Base-by-base conservation (phyloP, 495 filamentous ascomycete species). In the Aspergillus diversus region DNA sequence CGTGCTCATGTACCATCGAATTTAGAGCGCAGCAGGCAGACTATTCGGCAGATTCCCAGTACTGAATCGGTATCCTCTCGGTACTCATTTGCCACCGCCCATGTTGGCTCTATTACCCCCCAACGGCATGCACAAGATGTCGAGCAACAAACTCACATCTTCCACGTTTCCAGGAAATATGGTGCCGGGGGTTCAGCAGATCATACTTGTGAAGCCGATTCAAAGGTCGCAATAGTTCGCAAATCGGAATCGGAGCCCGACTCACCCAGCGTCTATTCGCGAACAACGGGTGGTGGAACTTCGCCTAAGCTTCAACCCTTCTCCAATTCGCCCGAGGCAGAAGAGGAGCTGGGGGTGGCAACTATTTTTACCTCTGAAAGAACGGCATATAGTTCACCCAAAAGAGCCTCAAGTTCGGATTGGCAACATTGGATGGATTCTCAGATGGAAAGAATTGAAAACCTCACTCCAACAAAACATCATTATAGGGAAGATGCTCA, bases 401-500 rank as follows among this genome's bases (percentile, higher is more conserved):
- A 60, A 60, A 69, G 66, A 53, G 5, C 16, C 55, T 0, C 62
- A 52, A 55, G 66, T 47, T 60, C 66, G 4, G 80, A 83, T 33
- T 83, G 77, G 73, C 77, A 82, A 59, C 71, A 80, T 55, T 83
- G 81, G 81, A 75, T 84, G 73, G 75, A 73, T 31, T 78, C 78
- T 5, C 62, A 80, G 57, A 75, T 81, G 33, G 75, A 72, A 21
- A 72, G 69, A 35, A 72, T 81, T 37, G 78, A 80, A 43, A 61
- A 68, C 16, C 33, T 65, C 16, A 69, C 64, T 17, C 69, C 72
- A 27, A 59, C 54, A 12, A 80, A 55, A 69, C 77, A 83, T 0
- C 89, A 91, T 69, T 66, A 87, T 55, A 77, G 87, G 13, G 89
- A 91, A 72, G 60, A 75, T 35, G 82, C 88, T 1, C 86, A 90